Base-by-base conservation (phyloP, 2,329 filamentous ascomycete species). In the Bertia moriformis region DNA sequence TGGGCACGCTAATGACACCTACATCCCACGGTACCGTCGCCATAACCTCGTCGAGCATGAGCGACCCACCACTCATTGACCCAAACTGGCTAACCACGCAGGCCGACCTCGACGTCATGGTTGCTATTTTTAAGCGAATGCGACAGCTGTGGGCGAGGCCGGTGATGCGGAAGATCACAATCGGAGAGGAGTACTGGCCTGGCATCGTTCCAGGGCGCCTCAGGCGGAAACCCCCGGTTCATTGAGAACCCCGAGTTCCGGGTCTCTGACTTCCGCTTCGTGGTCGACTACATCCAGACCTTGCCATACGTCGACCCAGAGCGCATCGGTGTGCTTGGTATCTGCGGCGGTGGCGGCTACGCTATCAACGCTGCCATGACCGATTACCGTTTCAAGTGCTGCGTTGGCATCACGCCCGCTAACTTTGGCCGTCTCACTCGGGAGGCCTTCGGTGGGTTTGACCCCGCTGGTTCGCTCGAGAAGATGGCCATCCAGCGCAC, bases 11-110 rank as follows among this genome's bases (percentile, higher is more conserved):
- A 1, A 47, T 58, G 2, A 50, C 57, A 0, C 59, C 62, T 2
- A 43, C 51, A 3, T 62, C 59, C 2, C 55, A 59, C 3, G 63
- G 63, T 14, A 61, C 47, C 20, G 46, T 66, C 7, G 56, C 53
- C 0, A 52, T 66, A 4, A 37, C 37, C 2, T 57, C 53, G 1
- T 20, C 48, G 4, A 46, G 52, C 39, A 56, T 52, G 5, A 39
- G 41, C 0, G 57, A 57, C 22, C 47, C 49, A 1, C 64, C 64
- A 0, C 46, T 60, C 10, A 55, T 66, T 22, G 51, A 61, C 39
- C 56, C 58, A 1, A 59, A 59, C 38, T 67, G 56, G 55, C 49
- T 67, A 1, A 45, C 47, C 3, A 52, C 56, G 3, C 51, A 54
- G 3, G 48, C 53, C 0, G 65, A 67, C 38, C 43, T 51, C 14